Evolutionary conservation across 768 basidiomycete genomes (phyloP).

Genomic region (Phylloporus arenicola): DNA sequence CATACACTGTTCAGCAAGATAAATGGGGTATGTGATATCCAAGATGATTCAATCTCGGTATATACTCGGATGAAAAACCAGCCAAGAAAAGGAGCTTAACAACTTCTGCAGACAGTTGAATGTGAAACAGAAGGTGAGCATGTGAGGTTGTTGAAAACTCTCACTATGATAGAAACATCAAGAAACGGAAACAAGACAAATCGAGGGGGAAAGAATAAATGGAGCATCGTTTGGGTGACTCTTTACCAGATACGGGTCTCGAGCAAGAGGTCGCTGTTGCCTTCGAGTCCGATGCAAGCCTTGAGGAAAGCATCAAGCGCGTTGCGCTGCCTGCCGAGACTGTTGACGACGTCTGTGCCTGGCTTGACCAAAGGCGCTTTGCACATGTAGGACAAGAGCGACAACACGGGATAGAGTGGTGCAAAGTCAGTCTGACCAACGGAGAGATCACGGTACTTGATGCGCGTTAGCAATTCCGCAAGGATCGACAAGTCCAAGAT

Average conservation of each 20-base stretch:
- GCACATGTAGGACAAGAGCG: constrained; percentile 93
- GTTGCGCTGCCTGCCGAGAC: constrained; percentile 89
- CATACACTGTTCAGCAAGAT: not conserved
- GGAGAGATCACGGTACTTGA: constrained; percentile 71
- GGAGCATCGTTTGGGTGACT: not conserved
- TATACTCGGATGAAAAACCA: not conserved
- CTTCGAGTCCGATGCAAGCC: constrained; percentile 87
- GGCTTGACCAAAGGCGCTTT: constrained; percentile 98
- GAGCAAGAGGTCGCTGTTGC: constrained; percentile 76
- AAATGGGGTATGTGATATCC: constrained; percentile 1
- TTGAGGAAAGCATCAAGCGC: constrained; percentile 92
- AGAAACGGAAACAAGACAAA: not conserved
- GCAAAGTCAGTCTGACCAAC: constrained; percentile 56
- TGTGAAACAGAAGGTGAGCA: not conserved
- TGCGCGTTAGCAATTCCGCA: constrained; percentile 88
- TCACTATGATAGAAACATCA: not conserved
- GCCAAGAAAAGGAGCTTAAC: not conserved
- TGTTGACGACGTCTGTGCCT: constrained; percentile 91
- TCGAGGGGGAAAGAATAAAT: not conserved
- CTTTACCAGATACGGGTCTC: constrained; percentile 85
- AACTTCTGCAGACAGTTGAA: constrained; percentile 13
- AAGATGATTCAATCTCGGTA: not conserved
- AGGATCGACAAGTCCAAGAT: constrained; percentile 93
- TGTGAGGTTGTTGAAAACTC: constrained; percentile 21
- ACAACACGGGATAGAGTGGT: constrained; percentile 86